Percentiles rank a stretch among this genome's conserved stretches.
Conservation (phyloP, 176 grass and related monocot genomes). For the Typha latifolia region DNA sequence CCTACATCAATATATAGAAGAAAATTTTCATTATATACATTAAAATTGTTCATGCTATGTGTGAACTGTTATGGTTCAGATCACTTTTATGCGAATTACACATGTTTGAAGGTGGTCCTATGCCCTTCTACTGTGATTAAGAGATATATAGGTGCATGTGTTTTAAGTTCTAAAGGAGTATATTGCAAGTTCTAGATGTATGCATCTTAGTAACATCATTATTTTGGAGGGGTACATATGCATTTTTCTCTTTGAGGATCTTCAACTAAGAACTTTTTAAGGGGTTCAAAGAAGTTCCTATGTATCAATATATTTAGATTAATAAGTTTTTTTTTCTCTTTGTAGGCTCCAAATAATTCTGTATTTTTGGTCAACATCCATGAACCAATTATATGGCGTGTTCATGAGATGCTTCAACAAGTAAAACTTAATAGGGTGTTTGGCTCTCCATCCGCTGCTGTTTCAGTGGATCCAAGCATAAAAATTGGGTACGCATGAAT, state of each 20-base stretch:
- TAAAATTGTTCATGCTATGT: too few species aligned
- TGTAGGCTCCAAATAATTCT: conserved; percentile 75
- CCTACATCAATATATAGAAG: too few species aligned
- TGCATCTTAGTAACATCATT: too few species aligned
- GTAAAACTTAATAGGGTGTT: conserved; percentile 61
- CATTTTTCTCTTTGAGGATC: background rate
- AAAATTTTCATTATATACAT: too few species aligned
- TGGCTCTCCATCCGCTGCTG: conserved; percentile 57
- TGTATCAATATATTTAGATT: background rate
- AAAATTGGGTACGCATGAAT: conserved; percentile 72
- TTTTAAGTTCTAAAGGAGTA: background rate
- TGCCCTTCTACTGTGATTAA: background rate
- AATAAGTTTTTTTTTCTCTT: conserved; percentile 17
- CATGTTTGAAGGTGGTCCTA: too few species aligned
- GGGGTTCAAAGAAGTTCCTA: background rate
- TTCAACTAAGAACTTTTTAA: background rate
- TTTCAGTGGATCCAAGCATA: conserved; percentile 85
- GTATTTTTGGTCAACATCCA: conserved; percentile 88
- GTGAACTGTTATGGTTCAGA: too few species aligned
- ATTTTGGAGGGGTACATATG: background rate
- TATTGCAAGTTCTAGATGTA: background rate
- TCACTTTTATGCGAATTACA: too few species aligned
- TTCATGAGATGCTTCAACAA: conserved; percentile 90
- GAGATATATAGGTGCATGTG: background rate
- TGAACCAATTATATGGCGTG: conserved; percentile 92